A percentile compares a stretch with the other conserved stretches of the same genome.
These are phyloP conservation scores for Penicillium alfredii DNA, from an alignment of 495 filamentous ascomycete genomes.

Conservation along the genomic window DNA sequence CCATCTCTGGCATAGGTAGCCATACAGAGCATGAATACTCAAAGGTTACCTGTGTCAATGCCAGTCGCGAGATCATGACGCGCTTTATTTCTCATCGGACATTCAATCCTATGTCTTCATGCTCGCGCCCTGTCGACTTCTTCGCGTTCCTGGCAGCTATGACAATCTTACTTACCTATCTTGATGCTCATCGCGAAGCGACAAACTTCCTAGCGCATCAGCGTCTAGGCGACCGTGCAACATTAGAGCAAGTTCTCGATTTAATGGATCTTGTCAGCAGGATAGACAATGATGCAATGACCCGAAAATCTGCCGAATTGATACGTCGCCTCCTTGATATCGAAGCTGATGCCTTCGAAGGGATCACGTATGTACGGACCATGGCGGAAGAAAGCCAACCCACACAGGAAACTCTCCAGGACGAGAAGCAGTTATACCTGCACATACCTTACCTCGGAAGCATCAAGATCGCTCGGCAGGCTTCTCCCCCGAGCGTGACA, in stretches of 20 bases:
- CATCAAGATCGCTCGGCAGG: constrained; percentile 20
- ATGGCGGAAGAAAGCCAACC: constrained; percentile 11
- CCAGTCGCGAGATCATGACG: constrained; percentile 38
- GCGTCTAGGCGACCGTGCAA: constrained; percentile 35
- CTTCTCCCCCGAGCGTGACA: background rate
- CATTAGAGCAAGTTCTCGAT: constrained; percentile 39
- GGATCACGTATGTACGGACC: constrained; percentile 2
- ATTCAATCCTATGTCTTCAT: constrained; percentile 21
- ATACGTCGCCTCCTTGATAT: constrained; percentile 28
- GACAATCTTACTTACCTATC: constrained; percentile 18
- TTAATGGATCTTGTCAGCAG: constrained; percentile 27
- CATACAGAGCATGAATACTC: constrained; percentile 24
- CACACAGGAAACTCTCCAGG: constrained; percentile 6
- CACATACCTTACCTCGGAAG: constrained; percentile 33
- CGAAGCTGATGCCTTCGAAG: constrained; percentile 25
- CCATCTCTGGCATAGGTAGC: constrained; percentile 9
- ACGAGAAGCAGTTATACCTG: constrained; percentile 15
- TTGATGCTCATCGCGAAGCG: constrained; percentile 15
- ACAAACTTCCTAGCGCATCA: constrained; percentile 34
- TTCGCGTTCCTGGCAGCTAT: constrained; percentile 44
- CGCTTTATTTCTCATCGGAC: constrained; percentile 35
- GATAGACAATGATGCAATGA: constrained; percentile 28
- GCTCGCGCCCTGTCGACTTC: constrained; percentile 45
- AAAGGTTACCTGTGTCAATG: constrained; percentile 35
- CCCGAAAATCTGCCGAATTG: constrained; percentile 25